These are phyloP conservation scores for Zasmidium angulare DNA, from an alignment of 2,329 filamentous ascomycete species.

Conservation along the genomic window DNA sequence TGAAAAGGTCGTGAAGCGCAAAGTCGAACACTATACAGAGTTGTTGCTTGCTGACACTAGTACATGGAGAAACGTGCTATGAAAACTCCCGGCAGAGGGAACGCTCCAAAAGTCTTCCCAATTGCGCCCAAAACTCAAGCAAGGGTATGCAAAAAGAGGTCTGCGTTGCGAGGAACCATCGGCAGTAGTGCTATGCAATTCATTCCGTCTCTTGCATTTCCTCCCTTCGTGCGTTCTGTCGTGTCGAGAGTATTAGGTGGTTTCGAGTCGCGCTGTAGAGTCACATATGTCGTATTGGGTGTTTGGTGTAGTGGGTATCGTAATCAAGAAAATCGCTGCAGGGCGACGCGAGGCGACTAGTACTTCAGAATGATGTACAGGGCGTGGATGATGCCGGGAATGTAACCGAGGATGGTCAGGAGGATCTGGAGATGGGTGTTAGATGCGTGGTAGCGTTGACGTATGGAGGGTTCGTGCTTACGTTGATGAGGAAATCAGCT, in stretches of 20 bases:
- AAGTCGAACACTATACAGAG: background rate
- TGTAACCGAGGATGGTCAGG: constrained; percentile 51
- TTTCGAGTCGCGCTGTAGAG: no score
- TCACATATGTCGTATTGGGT: no score
- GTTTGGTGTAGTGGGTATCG: background rate
- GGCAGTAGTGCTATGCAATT: no score
- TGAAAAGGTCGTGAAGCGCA: background rate
- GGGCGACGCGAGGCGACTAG: background rate
- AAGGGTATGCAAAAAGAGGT: background rate
- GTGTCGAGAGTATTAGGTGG: no score
- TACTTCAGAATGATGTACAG: constrained; percentile 57
- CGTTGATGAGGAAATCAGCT: constrained; percentile 87
- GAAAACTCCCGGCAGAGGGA: no score
- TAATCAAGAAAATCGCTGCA: background rate
- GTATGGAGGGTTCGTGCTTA: constrained; percentile 70
- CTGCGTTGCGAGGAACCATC: no score
- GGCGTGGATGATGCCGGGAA: constrained; percentile 77
- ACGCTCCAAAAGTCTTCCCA: background rate
- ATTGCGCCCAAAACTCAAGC: background rate
- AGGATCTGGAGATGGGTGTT: constrained; percentile 4
- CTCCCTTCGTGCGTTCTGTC: no score
- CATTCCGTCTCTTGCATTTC: no score
- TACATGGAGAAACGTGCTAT: background rate
- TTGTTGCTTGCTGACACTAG: background rate
- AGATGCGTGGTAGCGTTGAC: background rate